Conservation (phyloP, 2,329 filamentous ascomycete species). For the Penicillium sp. region DNA sequence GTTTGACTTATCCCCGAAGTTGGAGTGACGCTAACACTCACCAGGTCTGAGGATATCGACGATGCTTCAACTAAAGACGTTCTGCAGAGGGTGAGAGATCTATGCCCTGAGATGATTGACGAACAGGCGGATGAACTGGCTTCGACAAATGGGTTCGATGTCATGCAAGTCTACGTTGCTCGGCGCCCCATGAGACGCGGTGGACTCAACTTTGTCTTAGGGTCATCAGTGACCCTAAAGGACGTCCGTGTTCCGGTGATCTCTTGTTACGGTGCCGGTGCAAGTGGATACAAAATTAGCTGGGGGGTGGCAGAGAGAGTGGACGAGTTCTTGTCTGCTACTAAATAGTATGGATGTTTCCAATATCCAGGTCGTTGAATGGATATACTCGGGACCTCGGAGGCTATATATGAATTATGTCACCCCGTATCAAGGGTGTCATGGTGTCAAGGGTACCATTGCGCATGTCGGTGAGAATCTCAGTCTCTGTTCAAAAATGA, state of each 20-base stretch:
- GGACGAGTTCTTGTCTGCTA: neutral
- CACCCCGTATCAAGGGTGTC: too few relatives aligned
- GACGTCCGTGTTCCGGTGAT: neutral
- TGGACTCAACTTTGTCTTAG: slow-evolving; percentile 1
- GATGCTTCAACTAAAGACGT: neutral
- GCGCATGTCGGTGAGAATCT: too few relatives aligned
- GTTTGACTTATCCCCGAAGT: too few relatives aligned
- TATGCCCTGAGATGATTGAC: neutral
- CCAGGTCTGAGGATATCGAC: neutral
- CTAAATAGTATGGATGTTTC: neutral
- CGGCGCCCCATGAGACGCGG: slow-evolving; percentile 9
- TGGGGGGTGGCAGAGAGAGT: slow-evolving; percentile 9
- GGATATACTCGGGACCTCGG: neutral
- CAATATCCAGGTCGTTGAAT: neutral
- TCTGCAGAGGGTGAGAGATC: neutral
- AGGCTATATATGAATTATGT: too few relatives aligned
- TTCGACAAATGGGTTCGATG: slow-evolving; percentile 1
- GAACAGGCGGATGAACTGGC: neutral
- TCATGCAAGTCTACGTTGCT: slow-evolving; percentile 9
- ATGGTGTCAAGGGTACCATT: too few relatives aligned
- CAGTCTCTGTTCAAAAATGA: neutral
- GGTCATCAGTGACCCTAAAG: neutral
- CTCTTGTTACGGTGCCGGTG: slow-evolving; percentile 11
- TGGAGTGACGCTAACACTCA: neutral
- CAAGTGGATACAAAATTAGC: slow-evolving; percentile 10